These are phyloP conservation scores for Aspergillus hortae DNA, from an alignment of 2,329 filamentous ascomycete genomes.

Conservation along the genomic window DNA sequence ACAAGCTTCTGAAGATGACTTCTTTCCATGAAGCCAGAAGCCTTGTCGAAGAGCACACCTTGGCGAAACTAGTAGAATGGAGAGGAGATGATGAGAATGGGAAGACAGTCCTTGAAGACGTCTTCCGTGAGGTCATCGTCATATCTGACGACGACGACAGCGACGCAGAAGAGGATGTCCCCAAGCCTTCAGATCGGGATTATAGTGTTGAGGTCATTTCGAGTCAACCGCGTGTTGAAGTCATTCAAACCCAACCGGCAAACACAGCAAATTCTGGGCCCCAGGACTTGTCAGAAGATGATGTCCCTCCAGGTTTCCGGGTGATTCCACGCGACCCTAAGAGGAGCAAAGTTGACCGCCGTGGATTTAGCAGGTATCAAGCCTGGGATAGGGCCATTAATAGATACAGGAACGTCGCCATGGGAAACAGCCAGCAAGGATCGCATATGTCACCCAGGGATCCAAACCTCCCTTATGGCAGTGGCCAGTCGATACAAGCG, in stretches of 20 bases:
- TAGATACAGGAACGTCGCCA: constrained; percentile 33
- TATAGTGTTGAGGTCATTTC: constrained; percentile 43
- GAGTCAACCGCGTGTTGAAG: constrained; percentile 33
- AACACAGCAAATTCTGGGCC: constrained; percentile 19
- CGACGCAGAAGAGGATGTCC: constrained; percentile 35
- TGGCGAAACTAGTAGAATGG: constrained; percentile 60
- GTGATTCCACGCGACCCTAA: constrained; percentile 29
- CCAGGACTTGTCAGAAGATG: constrained; percentile 33
- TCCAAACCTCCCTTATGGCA: constrained; percentile 15
- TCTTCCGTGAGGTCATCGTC: constrained; percentile 62
- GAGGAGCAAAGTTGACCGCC: constrained; percentile 37
- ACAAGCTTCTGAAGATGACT: constrained; percentile 52
- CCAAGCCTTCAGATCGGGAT: constrained; percentile 27
- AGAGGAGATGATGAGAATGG: constrained; percentile 56
- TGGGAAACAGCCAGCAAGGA: constrained; percentile 13
- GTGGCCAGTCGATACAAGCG: constrained; percentile 19
- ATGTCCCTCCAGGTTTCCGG: constrained; percentile 35
- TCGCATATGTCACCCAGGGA: constrained; percentile 10
- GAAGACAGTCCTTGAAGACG: constrained; percentile 55
- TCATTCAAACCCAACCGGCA: constrained; percentile 30
- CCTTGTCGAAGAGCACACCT: constrained; percentile 52
- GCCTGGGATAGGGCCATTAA: constrained; percentile 45
- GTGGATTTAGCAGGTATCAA: constrained; percentile 46
- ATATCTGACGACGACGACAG: constrained; percentile 60
- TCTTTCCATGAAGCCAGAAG: constrained; percentile 54